phyloP scores from a whole-genome alignment of 1,284 basidiomycete genomes.

The Puccinia coronata region DNA sequence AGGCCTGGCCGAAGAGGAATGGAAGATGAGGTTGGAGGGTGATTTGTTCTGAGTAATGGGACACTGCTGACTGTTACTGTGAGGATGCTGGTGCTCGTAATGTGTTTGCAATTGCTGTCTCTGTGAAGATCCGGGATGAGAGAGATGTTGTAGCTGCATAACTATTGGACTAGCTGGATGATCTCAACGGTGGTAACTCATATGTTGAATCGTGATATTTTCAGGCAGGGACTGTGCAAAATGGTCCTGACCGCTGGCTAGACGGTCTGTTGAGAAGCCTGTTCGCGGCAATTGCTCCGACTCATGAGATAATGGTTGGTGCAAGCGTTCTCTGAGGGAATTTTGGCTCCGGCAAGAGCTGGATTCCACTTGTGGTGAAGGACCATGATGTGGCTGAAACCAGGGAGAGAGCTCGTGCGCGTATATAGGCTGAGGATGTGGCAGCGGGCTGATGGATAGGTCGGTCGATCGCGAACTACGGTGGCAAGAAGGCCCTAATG shows the following conservation, averaged over 20 bases:
- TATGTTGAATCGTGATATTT: not conserved
- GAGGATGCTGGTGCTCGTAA: conserved; percentile 28
- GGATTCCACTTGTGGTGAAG: not conserved
- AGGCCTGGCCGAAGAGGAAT: not conserved
- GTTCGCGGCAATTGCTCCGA: not conserved
- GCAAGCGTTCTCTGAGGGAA: not conserved
- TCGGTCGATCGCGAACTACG: conserved; percentile 9
- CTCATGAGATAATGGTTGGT: not conserved
- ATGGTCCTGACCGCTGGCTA: not conserved
- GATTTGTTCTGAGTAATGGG: conserved; percentile 4
- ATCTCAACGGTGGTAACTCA: not conserved
- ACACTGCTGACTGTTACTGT: not conserved
- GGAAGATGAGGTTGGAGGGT: not conserved
- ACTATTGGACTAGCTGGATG: not conserved
- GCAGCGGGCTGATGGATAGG: not conserved
- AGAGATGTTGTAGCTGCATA: conserved; percentile 12
- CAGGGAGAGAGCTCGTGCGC: not conserved
- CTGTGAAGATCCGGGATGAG: not conserved
- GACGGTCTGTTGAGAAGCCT: too few relatives aligned
- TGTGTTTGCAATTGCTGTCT: conserved; percentile 28
- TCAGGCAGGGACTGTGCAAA: not conserved
- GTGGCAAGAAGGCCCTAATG: not conserved
- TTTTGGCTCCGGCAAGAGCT: not conserved
- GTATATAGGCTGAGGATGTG: conserved; percentile 1
- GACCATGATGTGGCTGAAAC: not conserved